Percentiles rank a stretch among this genome's conserved stretches.
These are phyloP conservation scores for Scytalidium sp. DNA, from an alignment of 2,329 filamentous ascomycete genomes.

Conservation along the genomic window DNA sequence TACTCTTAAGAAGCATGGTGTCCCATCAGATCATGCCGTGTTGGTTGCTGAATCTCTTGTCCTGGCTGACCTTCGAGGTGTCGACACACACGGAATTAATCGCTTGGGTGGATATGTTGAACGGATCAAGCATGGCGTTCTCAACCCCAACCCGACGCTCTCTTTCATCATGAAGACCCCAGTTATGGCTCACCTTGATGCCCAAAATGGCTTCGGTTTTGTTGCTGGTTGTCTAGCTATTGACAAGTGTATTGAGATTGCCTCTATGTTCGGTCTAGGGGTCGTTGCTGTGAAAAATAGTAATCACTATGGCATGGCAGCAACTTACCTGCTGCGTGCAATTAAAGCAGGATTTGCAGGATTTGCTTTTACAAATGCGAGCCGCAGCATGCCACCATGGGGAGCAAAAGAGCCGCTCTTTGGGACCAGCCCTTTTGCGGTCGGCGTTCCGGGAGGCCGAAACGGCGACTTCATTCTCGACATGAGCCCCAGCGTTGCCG, in stretches of 20 bases:
- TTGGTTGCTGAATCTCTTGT: constrained; percentile 68
- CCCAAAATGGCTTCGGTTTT: constrained; percentile 73
- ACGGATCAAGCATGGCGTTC: constrained; percentile 68
- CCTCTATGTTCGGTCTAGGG: constrained; percentile 64
- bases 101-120: constrained; percentile 75
- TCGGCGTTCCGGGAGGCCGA: constrained; percentile 54
- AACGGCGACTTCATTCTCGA: constrained; percentile 34
- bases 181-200: constrained; percentile 62
- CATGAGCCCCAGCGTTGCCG: constrained; percentile 22
- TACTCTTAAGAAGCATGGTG: constrained; percentile 47
- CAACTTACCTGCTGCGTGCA: constrained; percentile 77
- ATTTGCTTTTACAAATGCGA: constrained; percentile 33
- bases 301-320: constrained; percentile 82
- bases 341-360: constrained; percentile 68
- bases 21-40: constrained; percentile 53
- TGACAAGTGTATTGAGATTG: constrained; percentile 64
- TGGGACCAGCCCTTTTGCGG: constrained; percentile 30
- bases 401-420: constrained; percentile 21
- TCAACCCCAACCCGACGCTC: constrained; percentile 59
- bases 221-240: constrained; percentile 66
- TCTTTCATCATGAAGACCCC: constrained; percentile 56
- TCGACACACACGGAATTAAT: constrained; percentile 78
- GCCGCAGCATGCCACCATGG: constrained; percentile 29
- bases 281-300: constrained; percentile 73
- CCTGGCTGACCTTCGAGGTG: constrained; percentile 71